phyloP scores from a whole-genome alignment of 495 filamentous ascomycete genomes.

The Paragyromitra xinjiangensis region DNA sequence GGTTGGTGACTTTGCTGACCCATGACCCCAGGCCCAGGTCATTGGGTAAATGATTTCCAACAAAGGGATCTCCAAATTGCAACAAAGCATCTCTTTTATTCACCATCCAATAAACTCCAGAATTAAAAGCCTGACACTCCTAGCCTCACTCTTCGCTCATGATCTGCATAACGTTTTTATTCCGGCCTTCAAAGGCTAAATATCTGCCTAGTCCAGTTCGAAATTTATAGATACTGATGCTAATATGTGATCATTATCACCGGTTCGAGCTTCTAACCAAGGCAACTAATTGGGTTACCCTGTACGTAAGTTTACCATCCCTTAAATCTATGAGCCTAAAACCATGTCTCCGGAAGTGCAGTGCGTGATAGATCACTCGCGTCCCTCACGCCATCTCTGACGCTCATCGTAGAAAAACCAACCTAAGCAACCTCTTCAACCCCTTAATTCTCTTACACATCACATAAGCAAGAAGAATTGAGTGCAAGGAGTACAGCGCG shows the following conservation, averaged over 20 bases:
- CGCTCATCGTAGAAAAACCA: neutral
- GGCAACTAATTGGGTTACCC: neutral
- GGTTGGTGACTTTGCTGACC: neutral
- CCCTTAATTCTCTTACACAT: neutral
- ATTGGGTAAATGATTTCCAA: slow-evolving; percentile 11
- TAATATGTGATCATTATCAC: neutral
- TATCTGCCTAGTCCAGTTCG: slow-evolving; percentile 9
- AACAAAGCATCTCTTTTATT: neutral
- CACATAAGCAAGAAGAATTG: neutral
- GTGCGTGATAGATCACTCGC: slow-evolving; percentile 30
- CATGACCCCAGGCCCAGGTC: neutral
- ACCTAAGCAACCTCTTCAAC: neutral
- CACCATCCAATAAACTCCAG: slow-evolving; percentile 5
- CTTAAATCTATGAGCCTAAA: neutral
- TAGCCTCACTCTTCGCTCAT: neutral
- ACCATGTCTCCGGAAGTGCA: slow-evolving; percentile 6
- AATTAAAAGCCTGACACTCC: neutral
- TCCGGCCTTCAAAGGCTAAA: slow-evolving; percentile 26
- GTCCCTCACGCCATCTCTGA: neutral
- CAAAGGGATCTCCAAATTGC: neutral
- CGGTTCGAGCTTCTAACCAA: slow-evolving; percentile 2
- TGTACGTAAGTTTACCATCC: neutral
- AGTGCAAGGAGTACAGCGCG: neutral
- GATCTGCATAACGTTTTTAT: slow-evolving; percentile 26
- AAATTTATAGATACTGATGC: slow-evolving; percentile 13